Conservation (phyloP, 192 early-diverging fungal genomes). For the Backusella tarrabulga region DNA sequence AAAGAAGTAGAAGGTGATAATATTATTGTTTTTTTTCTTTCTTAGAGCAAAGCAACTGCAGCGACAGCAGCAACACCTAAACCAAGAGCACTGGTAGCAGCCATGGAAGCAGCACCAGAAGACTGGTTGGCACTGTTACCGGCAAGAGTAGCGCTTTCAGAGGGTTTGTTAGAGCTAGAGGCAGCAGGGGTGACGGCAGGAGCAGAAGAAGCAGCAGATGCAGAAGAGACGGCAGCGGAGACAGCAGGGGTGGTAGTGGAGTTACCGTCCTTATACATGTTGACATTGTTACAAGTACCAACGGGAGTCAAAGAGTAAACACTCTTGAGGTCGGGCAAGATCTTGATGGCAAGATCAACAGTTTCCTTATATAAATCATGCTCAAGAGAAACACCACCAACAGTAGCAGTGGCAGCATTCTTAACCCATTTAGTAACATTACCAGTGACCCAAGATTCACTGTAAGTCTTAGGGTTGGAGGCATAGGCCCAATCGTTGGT, state of each 20-base stretch:
- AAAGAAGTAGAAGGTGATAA: not conserved
- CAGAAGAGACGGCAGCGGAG: not conserved
- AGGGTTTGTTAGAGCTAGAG: not conserved
- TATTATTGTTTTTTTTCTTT: not conserved
- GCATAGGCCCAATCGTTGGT: constrained; percentile 49
- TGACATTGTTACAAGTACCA: constrained; percentile 31
- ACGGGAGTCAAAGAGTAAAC: constrained; percentile 37
- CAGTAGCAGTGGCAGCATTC: constrained; percentile 27
- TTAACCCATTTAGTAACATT: constrained; percentile 34
- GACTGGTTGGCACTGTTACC: not conserved
- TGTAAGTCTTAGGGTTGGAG: not conserved
- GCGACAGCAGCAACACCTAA: constrained; percentile 7
- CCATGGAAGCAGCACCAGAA: not conserved
- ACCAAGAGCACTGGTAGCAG: constrained; percentile 5
- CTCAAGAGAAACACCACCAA: constrained; percentile 51
- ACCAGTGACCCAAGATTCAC: constrained; percentile 14
- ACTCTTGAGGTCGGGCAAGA: constrained; percentile 33
- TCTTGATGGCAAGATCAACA: constrained; percentile 38
- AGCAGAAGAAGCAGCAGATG: not conserved
- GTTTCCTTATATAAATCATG: constrained; percentile 48
- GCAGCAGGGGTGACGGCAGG: not conserved
- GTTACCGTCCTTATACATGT: constrained; percentile 40
- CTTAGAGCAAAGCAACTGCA: constrained; percentile 11
- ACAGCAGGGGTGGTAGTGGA: not conserved
- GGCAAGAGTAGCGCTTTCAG: not conserved